phyloP scores from a whole-genome alignment of 768 basidiomycete genomes.

The Tulasnella sp. region DNA sequence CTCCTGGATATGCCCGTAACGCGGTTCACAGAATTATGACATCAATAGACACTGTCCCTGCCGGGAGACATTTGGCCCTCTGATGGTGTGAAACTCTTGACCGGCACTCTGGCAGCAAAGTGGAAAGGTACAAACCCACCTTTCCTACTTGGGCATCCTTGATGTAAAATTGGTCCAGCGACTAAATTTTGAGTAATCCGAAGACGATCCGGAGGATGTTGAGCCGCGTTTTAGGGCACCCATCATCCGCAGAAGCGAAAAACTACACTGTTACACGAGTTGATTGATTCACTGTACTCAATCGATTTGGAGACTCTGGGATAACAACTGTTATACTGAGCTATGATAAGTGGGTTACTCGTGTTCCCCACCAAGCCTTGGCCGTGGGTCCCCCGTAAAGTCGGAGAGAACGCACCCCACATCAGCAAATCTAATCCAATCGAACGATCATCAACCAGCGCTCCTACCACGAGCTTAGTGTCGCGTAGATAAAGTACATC shows the following conservation, averaged over 20 bases:
- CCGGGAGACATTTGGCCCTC: too few relatives aligned
- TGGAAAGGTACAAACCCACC: too few relatives aligned
- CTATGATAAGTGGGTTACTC: neutral
- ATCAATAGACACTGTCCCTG: neutral
- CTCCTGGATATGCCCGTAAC: neutral
- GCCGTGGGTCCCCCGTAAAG: neutral
- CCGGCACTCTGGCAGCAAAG: too few relatives aligned
- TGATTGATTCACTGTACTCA: neutral
- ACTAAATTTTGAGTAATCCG: neutral
- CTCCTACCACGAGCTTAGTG: neutral
- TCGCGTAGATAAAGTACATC: too few relatives aligned
- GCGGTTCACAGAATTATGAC: neutral
- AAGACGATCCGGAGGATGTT: neutral
- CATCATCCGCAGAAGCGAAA: neutral
- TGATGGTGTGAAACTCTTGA: too few relatives aligned
- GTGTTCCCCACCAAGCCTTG: neutral
- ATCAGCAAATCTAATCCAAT: neutral
- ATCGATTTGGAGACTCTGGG: neutral
- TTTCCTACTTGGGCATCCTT: neutral
- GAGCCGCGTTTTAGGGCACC: neutral
- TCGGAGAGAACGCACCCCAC: neutral
- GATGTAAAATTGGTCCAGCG: neutral
- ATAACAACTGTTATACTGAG: neutral
- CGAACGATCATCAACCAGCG: neutral
- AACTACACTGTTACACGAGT: neutral